Percentiles rank a stretch among this genome's conserved stretches.
Evolutionary conservation across 139 green algal genomes (phyloP).

Genomic region (Deuterostichococcus epilithicus): DNA sequence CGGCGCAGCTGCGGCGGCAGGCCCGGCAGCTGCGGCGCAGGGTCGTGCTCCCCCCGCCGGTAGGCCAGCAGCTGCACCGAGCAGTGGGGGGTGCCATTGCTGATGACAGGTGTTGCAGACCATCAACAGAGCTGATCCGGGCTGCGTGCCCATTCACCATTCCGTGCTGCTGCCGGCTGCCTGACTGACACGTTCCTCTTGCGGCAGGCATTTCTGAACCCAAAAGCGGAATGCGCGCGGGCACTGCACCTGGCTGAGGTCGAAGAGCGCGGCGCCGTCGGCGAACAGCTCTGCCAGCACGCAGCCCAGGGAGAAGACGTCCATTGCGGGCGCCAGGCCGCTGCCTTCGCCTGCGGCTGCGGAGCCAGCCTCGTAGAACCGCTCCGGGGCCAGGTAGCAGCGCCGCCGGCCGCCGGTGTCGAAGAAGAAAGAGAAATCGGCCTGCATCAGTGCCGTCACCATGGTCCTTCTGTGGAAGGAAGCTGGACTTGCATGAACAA

Average conservation of each 20-base stretch:
- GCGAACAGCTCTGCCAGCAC: conserved; percentile 92
- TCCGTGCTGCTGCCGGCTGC: too few species aligned
- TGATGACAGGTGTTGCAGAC: too few species aligned
- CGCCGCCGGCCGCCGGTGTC: conserved; percentile 82
- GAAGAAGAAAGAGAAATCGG: conserved; percentile 98
- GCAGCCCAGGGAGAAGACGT: conserved; percentile 94
- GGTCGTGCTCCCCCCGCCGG: conserved; percentile 48
- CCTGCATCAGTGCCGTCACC: conserved; percentile 30
- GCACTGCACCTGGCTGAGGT: conserved; percentile 66
- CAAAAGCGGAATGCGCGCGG: too few species aligned
- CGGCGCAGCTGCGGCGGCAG: conserved; percentile 41
- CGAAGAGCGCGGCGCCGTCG: conserved; percentile 80
- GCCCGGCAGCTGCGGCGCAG: conserved; percentile 15
- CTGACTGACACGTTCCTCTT: too few species aligned
- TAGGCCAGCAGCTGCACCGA: conserved; percentile 66
- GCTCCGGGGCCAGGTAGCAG: conserved; percentile 92
- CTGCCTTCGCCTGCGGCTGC: background rate
- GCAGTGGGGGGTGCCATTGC: too few species aligned
- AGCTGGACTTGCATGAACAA: background rate
- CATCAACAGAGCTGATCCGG: too few species aligned
- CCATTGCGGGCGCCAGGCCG: conserved; percentile 31
- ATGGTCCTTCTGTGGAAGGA: too few species aligned
- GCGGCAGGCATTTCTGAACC: too few species aligned
- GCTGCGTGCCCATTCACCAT: too few species aligned
- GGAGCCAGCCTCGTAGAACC: conserved; percentile 62